Conservation (phyloP, 106 monocot genomes). For the Dioscorea zingiberensis region DNA sequence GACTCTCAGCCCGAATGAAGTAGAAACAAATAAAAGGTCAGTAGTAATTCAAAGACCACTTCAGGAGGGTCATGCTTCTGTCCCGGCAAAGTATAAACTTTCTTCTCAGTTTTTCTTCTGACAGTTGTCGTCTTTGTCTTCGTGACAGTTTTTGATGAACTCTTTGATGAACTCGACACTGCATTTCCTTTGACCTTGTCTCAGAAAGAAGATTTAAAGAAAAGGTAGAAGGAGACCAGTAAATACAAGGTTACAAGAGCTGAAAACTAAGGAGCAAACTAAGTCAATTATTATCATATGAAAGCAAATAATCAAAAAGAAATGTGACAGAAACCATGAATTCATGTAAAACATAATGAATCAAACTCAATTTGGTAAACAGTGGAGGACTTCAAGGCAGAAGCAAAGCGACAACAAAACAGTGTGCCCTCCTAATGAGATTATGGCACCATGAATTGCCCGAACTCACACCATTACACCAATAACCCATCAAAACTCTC, state of each 20-base stretch:
- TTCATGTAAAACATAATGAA: background rate
- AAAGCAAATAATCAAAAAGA: background rate
- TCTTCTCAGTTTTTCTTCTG: constrained; percentile 62
- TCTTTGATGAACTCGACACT: constrained; percentile 33
- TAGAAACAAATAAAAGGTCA: constrained; percentile 3
- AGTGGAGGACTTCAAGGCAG: background rate
- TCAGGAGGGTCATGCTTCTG: constrained; percentile 89
- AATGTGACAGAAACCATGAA: background rate
- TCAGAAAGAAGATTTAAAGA: constrained; percentile 2
- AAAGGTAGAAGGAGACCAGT: background rate
- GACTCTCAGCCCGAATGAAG: background rate
- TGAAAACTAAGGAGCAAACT: background rate
- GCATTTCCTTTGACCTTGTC: constrained; percentile 52
- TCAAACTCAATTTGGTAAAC: background rate
- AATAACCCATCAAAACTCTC: too few relatives aligned
- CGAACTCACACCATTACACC: too few relatives aligned
- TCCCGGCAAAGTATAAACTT: constrained; percentile 74
- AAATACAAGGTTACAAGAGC: background rate
- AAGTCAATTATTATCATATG: background rate
- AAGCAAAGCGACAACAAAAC: too few relatives aligned
- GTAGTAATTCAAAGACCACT: constrained; percentile 48
- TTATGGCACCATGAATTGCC: too few relatives aligned
- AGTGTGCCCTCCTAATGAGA: too few relatives aligned
- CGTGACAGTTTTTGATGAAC: constrained; percentile 40
- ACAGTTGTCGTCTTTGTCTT: constrained; percentile 34